A percentile compares a stretch with the other conserved stretches of the same genome.
These are phyloP conservation scores for Marasmius fiardii DNA, from an alignment of 1,284 basidiomycete genomes.

Conservation along the genomic window DNA sequence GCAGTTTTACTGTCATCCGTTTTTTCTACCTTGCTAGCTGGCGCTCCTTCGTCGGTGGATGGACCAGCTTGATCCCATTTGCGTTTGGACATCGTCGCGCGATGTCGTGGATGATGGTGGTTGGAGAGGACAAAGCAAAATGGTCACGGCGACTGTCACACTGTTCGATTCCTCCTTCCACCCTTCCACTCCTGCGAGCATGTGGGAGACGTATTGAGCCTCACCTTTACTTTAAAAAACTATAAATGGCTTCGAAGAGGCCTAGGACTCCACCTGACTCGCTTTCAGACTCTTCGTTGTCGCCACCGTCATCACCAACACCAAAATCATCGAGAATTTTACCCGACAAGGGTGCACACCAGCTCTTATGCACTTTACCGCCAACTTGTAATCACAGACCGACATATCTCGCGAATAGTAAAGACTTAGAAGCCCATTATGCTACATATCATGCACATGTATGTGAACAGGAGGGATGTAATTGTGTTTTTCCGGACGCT, in stretches of 20 bases:
- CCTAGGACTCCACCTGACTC: neutral
- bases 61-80: conserved; percentile 68
- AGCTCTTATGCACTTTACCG: conserved; percentile 66
- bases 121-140: neutral
- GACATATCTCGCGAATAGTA: conserved; percentile 55
- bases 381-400: conserved; percentile 75
- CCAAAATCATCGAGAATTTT: conserved; percentile 4
- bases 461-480: conserved; percentile 66
- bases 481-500: conserved; percentile 84
- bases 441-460: conserved; percentile 80
- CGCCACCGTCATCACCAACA: neutral
- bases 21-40: conserved; percentile 42
- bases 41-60: conserved; percentile 30
- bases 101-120: neutral
- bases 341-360: conserved; percentile 23
- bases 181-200: neutral
- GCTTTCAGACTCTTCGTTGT: neutral
- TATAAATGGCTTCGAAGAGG: conserved; percentile 5
- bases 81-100: conserved; percentile 57
- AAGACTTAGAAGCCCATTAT: conserved; percentile 79
- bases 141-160: neutral
- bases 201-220: neutral
- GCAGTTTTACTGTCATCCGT: conserved; percentile 47
- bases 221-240: neutral
- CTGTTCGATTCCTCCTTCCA: neutral